Percentiles rank a stretch among this genome's conserved stretches.
phyloP scores from a whole-genome alignment of 2,329 filamentous ascomycete genomes.

The Ceratocystis huliohia region DNA sequence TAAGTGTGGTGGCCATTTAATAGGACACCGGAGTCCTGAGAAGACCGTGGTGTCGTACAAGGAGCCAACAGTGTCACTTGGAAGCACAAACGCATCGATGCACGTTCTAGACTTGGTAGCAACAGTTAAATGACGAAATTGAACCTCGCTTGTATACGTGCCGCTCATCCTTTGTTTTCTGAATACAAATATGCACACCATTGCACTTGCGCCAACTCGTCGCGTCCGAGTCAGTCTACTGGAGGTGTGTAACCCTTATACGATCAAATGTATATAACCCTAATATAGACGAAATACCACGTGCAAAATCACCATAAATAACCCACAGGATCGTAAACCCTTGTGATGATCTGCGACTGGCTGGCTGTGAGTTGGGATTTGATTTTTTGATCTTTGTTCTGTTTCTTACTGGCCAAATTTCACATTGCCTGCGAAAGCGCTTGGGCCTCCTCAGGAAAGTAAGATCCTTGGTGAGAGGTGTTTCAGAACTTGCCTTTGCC shows the following conservation, averaged over 20 bases:
- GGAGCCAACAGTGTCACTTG: no score
- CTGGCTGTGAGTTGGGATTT: background rate
- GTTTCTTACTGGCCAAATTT: background rate
- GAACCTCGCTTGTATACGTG: no score
- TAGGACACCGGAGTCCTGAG: no score
- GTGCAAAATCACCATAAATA: background rate
- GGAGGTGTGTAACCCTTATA: background rate
- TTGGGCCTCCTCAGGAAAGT: background rate
- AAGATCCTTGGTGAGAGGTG: background rate
- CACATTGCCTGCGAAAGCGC: background rate
- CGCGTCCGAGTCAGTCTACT: no score
- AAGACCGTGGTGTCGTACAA: no score
- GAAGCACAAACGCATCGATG: no score
- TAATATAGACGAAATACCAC: background rate
- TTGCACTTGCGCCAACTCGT: no score
- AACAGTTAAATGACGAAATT: no score
- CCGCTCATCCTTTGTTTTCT: no score
- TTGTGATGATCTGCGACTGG: background rate
- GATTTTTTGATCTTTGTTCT: background rate
- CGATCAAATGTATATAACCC: background rate
- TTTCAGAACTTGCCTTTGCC: constrained; percentile 4
- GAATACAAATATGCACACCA: no score
- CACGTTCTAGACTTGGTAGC: no score
- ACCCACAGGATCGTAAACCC: background rate
- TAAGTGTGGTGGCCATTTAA: no score